phyloP scores from a whole-genome alignment of 257 asterid genomes.

The Plantago ovata region DNA sequence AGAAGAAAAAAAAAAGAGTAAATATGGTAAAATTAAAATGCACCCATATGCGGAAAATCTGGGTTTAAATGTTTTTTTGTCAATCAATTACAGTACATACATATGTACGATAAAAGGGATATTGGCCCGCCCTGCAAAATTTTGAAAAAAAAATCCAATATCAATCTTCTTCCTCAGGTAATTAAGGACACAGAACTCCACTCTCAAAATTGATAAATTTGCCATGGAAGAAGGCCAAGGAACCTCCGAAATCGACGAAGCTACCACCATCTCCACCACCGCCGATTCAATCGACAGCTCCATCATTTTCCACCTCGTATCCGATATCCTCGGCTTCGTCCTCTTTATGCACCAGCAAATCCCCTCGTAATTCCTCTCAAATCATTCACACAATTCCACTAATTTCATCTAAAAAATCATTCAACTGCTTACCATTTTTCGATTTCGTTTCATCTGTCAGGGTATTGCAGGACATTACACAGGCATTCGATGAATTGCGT shows the following conservation, averaged over 20 bases:
- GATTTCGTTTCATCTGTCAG: slow-evolving; percentile 32
- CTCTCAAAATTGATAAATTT: not conserved
- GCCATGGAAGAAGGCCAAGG: slow-evolving; percentile 54
- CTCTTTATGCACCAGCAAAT: slow-evolving; percentile 97
- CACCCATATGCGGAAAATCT: no score
- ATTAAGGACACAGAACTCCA: not conserved
- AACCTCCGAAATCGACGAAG: slow-evolving; percentile 51
- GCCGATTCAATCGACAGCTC: slow-evolving; percentile 52
- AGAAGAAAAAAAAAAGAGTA: no score
- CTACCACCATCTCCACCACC: slow-evolving; percentile 38
- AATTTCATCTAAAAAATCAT: not conserved
- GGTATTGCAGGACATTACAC: slow-evolving; percentile 67
- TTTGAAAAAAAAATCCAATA: not conserved
- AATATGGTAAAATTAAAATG: no score
- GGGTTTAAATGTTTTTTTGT: no score
- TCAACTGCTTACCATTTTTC: no score
- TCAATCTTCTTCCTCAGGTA: no score
- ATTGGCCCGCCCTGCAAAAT: not conserved
- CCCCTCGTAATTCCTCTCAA: slow-evolving; percentile 56
- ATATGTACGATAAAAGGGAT: no score
- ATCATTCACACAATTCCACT: not conserved
- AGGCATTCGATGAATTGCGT: slow-evolving; percentile 67
- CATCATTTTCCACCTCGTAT: slow-evolving; percentile 64
- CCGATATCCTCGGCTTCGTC: slow-evolving; percentile 64
- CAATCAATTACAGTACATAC: no score